Evolutionary conservation across 805 yeast genomes (phyloP).

Genomic region (Candida awuae): DNA sequence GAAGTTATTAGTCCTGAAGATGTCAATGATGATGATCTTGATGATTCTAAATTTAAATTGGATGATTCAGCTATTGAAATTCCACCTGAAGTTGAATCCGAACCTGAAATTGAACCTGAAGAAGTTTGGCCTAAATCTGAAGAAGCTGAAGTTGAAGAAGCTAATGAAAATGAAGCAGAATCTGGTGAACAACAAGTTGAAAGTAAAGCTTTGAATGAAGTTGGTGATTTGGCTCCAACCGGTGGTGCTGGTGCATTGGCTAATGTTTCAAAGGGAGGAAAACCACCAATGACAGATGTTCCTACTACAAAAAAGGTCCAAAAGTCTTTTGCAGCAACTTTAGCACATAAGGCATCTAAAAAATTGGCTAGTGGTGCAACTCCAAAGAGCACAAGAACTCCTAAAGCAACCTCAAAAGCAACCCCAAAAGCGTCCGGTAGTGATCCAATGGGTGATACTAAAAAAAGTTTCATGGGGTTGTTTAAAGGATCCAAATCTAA

Average conservation of each 20-base stretch:
- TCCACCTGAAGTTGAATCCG: slow-evolving; percentile 25
- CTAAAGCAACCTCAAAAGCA: neutral
- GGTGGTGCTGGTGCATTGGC: too few relatives aligned
- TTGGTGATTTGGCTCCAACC: too few relatives aligned
- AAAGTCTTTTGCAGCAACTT: too few relatives aligned
- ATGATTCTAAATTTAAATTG: slow-evolving; percentile 22
- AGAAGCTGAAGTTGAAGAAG: slow-evolving; percentile 18
- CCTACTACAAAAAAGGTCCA: too few relatives aligned
- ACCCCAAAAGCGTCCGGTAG: neutral
- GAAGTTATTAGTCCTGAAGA: slow-evolving; percentile 20
- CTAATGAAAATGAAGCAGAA: slow-evolving; percentile 27
- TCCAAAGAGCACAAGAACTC: neutral
- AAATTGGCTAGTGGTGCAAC: neutral
- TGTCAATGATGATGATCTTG: slow-evolving; percentile 24
- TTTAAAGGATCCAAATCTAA: slow-evolving; percentile 5
- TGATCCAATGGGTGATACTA: slow-evolving; percentile 1
- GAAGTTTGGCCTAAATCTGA: slow-evolving; percentile 16
- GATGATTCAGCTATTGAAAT: slow-evolving; percentile 21
- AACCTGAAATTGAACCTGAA: slow-evolving; percentile 19
- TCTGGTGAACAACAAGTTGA: too few relatives aligned
- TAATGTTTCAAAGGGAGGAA: too few relatives aligned
- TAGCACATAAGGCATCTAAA: neutral
- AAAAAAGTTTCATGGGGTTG: slow-evolving; percentile 10
- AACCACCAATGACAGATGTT: too few relatives aligned
- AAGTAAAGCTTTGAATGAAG: too few relatives aligned